Conservation (phyloP, 2,329 filamentous ascomycete species). For the Cercospora sp. region DNA sequence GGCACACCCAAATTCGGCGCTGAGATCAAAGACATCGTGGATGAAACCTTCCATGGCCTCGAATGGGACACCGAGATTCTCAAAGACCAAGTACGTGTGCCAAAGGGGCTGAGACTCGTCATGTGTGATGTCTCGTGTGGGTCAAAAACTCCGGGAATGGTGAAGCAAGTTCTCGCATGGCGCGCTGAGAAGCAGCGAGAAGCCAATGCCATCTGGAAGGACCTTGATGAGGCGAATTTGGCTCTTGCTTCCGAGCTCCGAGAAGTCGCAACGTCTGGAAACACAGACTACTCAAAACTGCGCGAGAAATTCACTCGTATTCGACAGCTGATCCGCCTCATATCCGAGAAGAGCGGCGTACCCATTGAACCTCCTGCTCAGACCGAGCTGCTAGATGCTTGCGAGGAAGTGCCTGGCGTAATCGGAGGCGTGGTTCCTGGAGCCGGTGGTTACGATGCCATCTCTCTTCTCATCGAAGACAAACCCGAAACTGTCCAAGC, state of each 20-base stretch:
- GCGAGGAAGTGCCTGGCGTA: conserved; percentile 71
- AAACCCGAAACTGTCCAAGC: conserved; percentile 61
- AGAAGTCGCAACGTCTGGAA: conserved; percentile 51
- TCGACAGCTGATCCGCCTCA: conserved; percentile 66
- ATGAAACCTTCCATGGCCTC: conserved; percentile 51
- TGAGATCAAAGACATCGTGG: conserved; percentile 65
- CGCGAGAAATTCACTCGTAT: conserved; percentile 53
- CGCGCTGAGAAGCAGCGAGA: conserved; percentile 61
- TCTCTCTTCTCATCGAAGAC: conserved; percentile 77
- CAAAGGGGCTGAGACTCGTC: conserved; percentile 71
- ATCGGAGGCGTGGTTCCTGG: conserved; percentile 91
- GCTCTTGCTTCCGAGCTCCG: conserved; percentile 65
- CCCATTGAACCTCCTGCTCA: conserved; percentile 88
- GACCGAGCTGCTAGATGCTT: conserved; percentile 77
- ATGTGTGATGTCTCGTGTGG: conserved; percentile 98
- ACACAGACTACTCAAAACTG: conserved; percentile 54
- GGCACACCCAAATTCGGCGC: conserved; percentile 66
- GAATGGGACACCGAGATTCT: conserved; percentile 79
- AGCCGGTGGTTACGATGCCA: conserved; percentile 89
- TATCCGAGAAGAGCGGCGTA: conserved; percentile 72
- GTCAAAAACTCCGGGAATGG: conserved; percentile 91
- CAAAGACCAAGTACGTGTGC: conserved; percentile 69
- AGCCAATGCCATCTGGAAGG: conserved; percentile 71
- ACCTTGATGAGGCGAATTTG: conserved; percentile 73
- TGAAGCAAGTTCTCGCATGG: conserved; percentile 87